Percentiles rank a stretch among this genome's conserved stretches.
phyloP scores from a whole-genome alignment of 768 basidiomycete genomes.

The Rhodosporidiobolus odoratus region DNA sequence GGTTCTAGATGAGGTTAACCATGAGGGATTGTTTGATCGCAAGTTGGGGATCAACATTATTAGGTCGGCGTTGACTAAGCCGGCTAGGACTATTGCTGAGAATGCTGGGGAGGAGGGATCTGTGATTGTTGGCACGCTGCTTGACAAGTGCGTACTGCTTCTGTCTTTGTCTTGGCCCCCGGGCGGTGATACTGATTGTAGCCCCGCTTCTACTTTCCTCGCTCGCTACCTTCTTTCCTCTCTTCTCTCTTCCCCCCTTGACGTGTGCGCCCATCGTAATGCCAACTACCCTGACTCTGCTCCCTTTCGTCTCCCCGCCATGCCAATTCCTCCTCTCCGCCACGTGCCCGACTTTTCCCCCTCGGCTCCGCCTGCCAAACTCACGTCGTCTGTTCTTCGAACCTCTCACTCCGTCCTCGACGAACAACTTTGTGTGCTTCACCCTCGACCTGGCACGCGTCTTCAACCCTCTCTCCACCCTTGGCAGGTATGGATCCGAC shows the following conservation, averaged over 20 bases:
- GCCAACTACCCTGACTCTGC: too few species aligned
- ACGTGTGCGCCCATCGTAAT: too few species aligned
- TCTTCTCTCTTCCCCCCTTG: too few species aligned
- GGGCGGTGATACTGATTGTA: neutral
- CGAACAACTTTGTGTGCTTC: too few species aligned
- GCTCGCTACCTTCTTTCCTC: neutral
- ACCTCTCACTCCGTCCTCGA: too few species aligned
- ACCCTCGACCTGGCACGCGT: too few species aligned
- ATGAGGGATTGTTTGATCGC: constrained; percentile 85
- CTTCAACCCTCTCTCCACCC: neutral
- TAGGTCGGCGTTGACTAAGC: constrained; percentile 70
- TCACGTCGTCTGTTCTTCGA: too few species aligned
- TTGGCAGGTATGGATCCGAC: constrained; percentile 53
- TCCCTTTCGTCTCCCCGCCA: neutral
- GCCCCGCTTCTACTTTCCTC: neutral
- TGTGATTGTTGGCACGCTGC: constrained; percentile 83
- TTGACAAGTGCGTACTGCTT: constrained; percentile 50
- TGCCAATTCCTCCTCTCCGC: neutral
- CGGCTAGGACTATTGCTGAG: constrained; percentile 77
- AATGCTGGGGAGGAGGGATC: constrained; percentile 93
- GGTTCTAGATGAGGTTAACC: constrained; percentile 66
- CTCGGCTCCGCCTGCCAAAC: too few species aligned
- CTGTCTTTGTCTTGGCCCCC: neutral
- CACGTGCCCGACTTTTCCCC: too few species aligned
- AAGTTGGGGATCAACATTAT: constrained; percentile 72